phyloP scores from a whole-genome alignment of 805 yeast genomes.

The Candida boidinii region DNA sequence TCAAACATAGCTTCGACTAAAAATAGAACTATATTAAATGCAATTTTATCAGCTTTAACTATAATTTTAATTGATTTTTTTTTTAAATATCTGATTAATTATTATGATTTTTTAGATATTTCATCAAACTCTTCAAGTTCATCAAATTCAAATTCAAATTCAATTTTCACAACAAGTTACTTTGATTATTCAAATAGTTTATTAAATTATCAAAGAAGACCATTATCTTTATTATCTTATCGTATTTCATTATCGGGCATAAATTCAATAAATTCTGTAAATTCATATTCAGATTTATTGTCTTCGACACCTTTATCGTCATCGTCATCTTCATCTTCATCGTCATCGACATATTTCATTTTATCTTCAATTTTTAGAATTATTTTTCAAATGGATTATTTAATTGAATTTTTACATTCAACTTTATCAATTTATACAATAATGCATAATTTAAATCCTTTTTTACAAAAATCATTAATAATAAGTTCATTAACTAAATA shows the following conservation, averaged over 20 bases:
- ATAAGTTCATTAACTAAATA: slow-evolving; percentile 9
- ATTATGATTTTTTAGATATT: slow-evolving; percentile 4
- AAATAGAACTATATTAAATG: slow-evolving; percentile 19
- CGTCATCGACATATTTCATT: too few species aligned
- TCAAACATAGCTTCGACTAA: slow-evolving; percentile 23
- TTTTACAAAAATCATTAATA: slow-evolving; percentile 11
- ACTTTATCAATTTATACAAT: slow-evolving; percentile 22
- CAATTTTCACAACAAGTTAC: neutral
- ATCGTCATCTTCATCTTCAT: too few species aligned
- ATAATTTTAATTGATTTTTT: slow-evolving; percentile 12
- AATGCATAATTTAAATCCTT: slow-evolving; percentile 19
- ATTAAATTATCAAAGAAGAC: neutral
- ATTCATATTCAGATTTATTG: too few species aligned
- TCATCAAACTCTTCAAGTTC: neutral
- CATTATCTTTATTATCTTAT: neutral
- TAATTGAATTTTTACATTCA: slow-evolving; percentile 19
- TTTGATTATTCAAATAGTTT: too few species aligned
- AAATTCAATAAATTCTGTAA: too few species aligned
- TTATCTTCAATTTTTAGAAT: slow-evolving; percentile 6
- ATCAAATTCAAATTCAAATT: neutral
- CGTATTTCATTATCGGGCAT: neutral
- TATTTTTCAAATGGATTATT: slow-evolving; percentile 17
- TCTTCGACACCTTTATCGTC: slow-evolving; percentile 1
- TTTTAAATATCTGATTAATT: slow-evolving; percentile 1
- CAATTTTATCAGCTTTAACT: slow-evolving; percentile 14